Evolutionary conservation across 1,139 yeast species (phyloP).

Genomic region (Yamadazyma songkhlaensis): DNA sequence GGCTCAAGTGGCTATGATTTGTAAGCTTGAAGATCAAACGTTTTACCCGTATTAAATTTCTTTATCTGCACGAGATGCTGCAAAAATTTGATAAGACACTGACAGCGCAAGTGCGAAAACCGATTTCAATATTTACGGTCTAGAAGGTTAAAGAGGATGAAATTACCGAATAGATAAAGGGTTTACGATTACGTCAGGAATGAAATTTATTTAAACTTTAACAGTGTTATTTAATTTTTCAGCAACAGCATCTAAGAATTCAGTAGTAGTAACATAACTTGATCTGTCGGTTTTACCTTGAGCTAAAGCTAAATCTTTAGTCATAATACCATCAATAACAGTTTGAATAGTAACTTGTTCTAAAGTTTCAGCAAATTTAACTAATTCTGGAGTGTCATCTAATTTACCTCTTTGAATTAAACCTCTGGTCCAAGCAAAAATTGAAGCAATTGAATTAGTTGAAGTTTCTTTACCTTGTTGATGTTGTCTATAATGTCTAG

Average conservation of each 20-base stretch:
- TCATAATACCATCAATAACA: conserved; percentile 74
- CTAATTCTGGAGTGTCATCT: conserved; percentile 69
- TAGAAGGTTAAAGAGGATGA: neutral
- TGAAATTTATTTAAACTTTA: neutral
- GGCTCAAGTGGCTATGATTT: too few relatives aligned
- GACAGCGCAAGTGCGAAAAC: too few relatives aligned
- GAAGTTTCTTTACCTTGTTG: conserved; percentile 84
- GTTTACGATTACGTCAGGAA: neutral
- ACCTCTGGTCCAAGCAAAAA: conserved; percentile 87
- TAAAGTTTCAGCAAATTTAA: conserved; percentile 60
- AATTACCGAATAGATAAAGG: neutral
- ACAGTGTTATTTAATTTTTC: conserved; percentile 5
- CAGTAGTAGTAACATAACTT: conserved; percentile 71
- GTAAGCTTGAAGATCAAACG: too few relatives aligned
- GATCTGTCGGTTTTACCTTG: conserved; percentile 64
- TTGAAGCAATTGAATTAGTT: conserved; percentile 81
- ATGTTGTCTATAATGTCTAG: conserved; percentile 81
- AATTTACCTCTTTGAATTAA: conserved; percentile 76
- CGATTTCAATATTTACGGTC: too few relatives aligned
- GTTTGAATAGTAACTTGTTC: conserved; percentile 72
- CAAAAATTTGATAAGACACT: too few relatives aligned
- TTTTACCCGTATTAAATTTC: too few relatives aligned
- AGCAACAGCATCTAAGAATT: conserved; percentile 65
- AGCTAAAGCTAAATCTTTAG: conserved; percentile 78
- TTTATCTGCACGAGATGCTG: too few relatives aligned